Base-by-base conservation (phyloP, 352 stramenopile genomes). In the Peronosclerospora sorghi region DNA sequence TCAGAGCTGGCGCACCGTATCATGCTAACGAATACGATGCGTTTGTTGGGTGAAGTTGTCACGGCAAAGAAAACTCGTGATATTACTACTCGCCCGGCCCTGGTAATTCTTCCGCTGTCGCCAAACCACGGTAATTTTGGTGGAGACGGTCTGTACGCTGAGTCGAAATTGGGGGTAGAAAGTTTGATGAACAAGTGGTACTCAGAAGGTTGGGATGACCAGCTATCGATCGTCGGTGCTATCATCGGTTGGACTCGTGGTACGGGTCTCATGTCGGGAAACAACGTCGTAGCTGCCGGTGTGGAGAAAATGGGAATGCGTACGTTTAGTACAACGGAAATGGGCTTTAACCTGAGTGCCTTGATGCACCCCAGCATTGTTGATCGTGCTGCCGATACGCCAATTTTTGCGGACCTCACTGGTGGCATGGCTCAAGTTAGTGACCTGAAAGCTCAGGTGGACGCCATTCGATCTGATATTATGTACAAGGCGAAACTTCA, bases 161-260 rank as follows among this genome's bases (percentile, higher is more conserved):
- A 95, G 59, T 89, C 77, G 18, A 95, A 95, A 60, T 53, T 95
- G 18, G 83, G 83, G 10, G 53, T 92, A 6, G 83, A 92, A 54
- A 85, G 76, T 56, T 48, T 95, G 17, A 77, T 91, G 62, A 70
- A 73, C 59, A 93, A 94, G 59, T 93, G 83, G 83, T 49, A 74
- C 56, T 83, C 75, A 15, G 83, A 94, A 61, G 74, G 69, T 44
- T 95, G 83, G 83, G 65, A 74, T 17, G 75, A 90, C 44, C 83
- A 94, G 66, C 50, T 95, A 19, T 86, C 72, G 36, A 68, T 94
- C 23, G 71, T 86, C 2, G 77, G 80, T 34, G 82, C 81, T 19
- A 73, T 92, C 35, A 94, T 95, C 40, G 83, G 83, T 20, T 95
- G 81, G 83, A 92, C 79, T 10, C 78, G 83, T 45, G 74, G 78